Evolutionary conservation across 345 rosid genomes (phyloP), one percentile per base, ranked within the genome.

Genomic region (Melaleuca quinquenervia): DNA sequence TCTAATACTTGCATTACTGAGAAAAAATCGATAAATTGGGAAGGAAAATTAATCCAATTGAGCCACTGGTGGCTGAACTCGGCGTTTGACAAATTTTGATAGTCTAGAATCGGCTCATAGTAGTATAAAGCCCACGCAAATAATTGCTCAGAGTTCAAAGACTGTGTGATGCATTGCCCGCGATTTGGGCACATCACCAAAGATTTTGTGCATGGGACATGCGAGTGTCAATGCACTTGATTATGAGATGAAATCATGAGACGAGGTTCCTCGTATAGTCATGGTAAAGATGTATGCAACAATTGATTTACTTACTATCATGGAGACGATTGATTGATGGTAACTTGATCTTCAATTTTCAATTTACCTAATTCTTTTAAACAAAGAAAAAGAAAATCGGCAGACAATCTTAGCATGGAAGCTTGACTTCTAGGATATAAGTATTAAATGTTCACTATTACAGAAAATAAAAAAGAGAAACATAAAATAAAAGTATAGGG

Each of bases 401-500:
- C 7, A 12, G 32, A 26, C 64, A n/a, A n/a, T 58, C 32, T 58
- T 6, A 6, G 16, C 32, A 26, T n/a, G 64, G 32, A 12, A 26
- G 12, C 5, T 58, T 58, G 64, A 55, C 6, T n/a, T n/a, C n/a
- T n/a, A n/a, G n/a, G n/a, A n/a, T n/a, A n/a, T n/a, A n/a, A n/a
- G n/a, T n/a, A n/a, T n/a, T n/a, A n/a, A n/a, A n/a, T n/a, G n/a
- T n/a, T n/a, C n/a, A n/a, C n/a, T n/a, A n/a, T n/a, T n/a, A n/a
- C n/a, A n/a, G n/a, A n/a, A n/a, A n/a, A n/a, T n/a, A n/a, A n/a
- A 55, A n/a, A 5, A 12, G 6, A 3, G 9, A 55, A 58, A 58
- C n/a, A 5, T 1, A 1, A 6, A 11, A 5, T 26, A 6, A 11
- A 12, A 1, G n/a, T n/a, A n/a, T n/a, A n/a, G n/a, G n/a, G n/a